Evolutionary conservation across 1,284 basidiomycete genomes (phyloP).

Genomic region (Trichosporon sp.): DNA sequence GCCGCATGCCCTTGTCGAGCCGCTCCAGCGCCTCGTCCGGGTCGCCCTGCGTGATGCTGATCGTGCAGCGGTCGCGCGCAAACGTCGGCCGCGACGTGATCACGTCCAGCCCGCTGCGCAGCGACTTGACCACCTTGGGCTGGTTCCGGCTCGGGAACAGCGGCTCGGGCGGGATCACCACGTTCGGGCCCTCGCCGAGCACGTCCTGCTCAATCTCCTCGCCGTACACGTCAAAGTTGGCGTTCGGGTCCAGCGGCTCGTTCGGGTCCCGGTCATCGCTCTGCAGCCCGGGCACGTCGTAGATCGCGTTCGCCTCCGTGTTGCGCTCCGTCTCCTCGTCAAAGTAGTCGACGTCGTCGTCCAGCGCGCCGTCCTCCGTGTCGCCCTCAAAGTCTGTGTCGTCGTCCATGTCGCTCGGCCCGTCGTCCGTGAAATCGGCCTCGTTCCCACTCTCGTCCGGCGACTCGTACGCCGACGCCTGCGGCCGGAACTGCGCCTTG

Average conservation of each 20-base stretch:
- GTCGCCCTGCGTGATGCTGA: slow-evolving; percentile 79
- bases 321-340: slow-evolving; percentile 71
- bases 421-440: slow-evolving; percentile 45
- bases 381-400: slow-evolving; percentile 36
- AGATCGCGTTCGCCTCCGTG: slow-evolving; percentile 65
- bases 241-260: slow-evolving; percentile 23
- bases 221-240: slow-evolving; percentile 49
- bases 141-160: slow-evolving; percentile 30
- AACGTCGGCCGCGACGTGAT: slow-evolving; percentile 73
- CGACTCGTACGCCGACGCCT: slow-evolving; percentile 45
- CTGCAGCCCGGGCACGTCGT: slow-evolving; percentile 22
- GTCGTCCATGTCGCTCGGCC: slow-evolving; percentile 34
- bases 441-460: slow-evolving; percentile 35
- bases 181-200: slow-evolving; percentile 65
- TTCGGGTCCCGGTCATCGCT: slow-evolving; percentile 30
- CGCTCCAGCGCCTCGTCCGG: slow-evolving; percentile 58
- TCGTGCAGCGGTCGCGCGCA: slow-evolving; percentile 87
- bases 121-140: slow-evolving; percentile 31
- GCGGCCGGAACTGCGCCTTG: slow-evolving; percentile 38
- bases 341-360: slow-evolving; percentile 54
- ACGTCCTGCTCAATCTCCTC: slow-evolving; percentile 51
- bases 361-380: slow-evolving; percentile 49
- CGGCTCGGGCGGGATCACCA: slow-evolving; percentile 55
- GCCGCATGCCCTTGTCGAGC: slow-evolving; percentile 58
- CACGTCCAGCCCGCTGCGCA: slow-evolving; percentile 48